Evolutionary conservation across 2,329 filamentous ascomycete species (phyloP).

Genomic region (Monosporascus sp.): DNA sequence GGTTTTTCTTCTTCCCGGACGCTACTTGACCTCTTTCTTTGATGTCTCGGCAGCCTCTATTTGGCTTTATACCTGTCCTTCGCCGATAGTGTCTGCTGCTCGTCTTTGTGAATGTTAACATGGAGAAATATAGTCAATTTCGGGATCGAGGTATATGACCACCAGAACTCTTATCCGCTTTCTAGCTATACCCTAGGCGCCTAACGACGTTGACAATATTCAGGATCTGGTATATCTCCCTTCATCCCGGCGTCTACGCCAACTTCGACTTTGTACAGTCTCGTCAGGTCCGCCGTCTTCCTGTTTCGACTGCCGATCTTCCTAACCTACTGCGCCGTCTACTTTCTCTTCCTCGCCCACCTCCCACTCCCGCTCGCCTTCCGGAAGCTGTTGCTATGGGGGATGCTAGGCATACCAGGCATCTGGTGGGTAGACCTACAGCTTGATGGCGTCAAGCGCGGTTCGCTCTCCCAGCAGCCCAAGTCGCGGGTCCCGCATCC

Average conservation of each 20-base stretch:
- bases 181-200: not conserved
- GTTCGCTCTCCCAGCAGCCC: constrained; percentile 72
- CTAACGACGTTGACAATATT: not conserved
- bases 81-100: not conserved
- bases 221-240: constrained; percentile 91
- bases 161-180: not conserved
- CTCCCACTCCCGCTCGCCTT: constrained; percentile 58
- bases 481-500: constrained; percentile 69
- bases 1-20: not conserved
- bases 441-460: constrained; percentile 91
- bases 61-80: not conserved
- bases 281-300: constrained; percentile 69
- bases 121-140: constrained; percentile 96
- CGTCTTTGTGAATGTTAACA: constrained; percentile 28
- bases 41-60: constrained; percentile 11
- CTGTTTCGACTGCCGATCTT: constrained; percentile 75
- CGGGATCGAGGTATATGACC: constrained; percentile 68
- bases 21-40: constrained; percentile 1
- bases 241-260: constrained; percentile 79
- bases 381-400: constrained; percentile 84
- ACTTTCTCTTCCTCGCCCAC: constrained; percentile 79
- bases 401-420: constrained; percentile 78
- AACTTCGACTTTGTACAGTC: constrained; percentile 54
- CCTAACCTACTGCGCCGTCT: constrained; percentile 58
- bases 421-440: constrained; percentile 99